A percentile compares a stretch with the other conserved stretches of the same genome.
Evolutionary conservation across 441 rosid genomes (phyloP).

Genomic region (Populus hybrid): DNA sequence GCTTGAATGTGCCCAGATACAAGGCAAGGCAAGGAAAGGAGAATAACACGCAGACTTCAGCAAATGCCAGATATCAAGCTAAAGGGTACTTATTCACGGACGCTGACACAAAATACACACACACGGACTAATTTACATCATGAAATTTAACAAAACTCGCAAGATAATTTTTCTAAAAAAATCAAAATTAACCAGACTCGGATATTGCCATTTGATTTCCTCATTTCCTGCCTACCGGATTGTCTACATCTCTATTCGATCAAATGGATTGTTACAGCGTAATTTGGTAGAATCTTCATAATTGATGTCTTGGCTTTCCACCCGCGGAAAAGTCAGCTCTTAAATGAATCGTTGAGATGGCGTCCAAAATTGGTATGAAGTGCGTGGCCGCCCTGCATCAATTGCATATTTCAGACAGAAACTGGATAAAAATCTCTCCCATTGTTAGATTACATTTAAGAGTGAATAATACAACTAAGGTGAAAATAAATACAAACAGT

Average conservation of each 20-base stretch:
- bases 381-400: constrained; percentile 73
- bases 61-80: too few species aligned
- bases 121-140: background rate
- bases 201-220: too few species aligned
- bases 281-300: background rate
- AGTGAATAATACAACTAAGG: background rate
- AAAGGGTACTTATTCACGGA: too few species aligned
- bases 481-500: background rate
- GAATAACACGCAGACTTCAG: too few species aligned
- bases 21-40: too few species aligned
- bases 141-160: background rate
- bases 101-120: too few species aligned
- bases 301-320: background rate
- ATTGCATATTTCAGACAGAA: constrained; percentile 15
- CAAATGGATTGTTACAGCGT: background rate
- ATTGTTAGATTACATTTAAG: background rate
- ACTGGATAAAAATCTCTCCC: background rate
- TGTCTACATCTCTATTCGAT: background rate
- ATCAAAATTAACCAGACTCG: too few species aligned
- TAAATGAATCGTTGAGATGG: constrained; percentile 26
- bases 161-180: too few species aligned
- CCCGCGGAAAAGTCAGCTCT: background rate
- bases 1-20: too few species aligned
- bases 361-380: constrained; percentile 61
- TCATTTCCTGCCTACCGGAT: too few species aligned